phyloP scores from a whole-genome alignment of 176 grass and related monocot species.

The Aegilops tauschii region DNA sequence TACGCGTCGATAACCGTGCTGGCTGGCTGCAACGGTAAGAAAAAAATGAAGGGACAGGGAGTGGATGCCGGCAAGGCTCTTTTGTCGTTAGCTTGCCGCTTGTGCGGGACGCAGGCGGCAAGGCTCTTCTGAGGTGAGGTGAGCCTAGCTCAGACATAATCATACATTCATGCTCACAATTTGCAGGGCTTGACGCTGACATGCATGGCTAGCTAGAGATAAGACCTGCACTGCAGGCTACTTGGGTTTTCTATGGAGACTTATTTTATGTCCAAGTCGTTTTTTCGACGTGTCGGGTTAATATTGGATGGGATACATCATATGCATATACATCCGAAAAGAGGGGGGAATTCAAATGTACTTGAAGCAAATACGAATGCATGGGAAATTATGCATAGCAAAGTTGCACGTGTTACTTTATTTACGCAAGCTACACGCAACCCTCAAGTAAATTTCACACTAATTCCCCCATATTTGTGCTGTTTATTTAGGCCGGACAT shows the following conservation, averaged over 20 bases:
- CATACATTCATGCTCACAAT: neutral
- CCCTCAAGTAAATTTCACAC: neutral
- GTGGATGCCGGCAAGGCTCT: neutral
- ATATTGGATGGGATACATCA: neutral
- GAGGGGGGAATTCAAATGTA: accelerated
- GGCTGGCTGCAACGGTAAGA: constrained; percentile 7
- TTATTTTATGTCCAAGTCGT: neutral
- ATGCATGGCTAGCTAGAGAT: neutral
- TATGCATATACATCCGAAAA: neutral
- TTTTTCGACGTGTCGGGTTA: neutral
- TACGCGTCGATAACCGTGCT: neutral
- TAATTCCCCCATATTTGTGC: neutral
- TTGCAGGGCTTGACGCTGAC: neutral
- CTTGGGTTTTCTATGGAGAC: neutral
- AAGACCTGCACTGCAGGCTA: neutral
- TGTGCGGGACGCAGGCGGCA: neutral
- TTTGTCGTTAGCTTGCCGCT: constrained; percentile 3
- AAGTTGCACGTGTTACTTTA: neutral
- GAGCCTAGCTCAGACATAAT: neutral
- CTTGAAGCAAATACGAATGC: neutral
- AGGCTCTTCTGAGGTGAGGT: neutral
- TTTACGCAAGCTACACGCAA: neutral
- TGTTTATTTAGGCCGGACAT: neutral
- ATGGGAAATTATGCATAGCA: neutral
- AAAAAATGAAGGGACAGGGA: neutral